Evolutionary conservation across 805 yeast genomes (phyloP).

Genomic region (Metschnikowia sp.): DNA sequence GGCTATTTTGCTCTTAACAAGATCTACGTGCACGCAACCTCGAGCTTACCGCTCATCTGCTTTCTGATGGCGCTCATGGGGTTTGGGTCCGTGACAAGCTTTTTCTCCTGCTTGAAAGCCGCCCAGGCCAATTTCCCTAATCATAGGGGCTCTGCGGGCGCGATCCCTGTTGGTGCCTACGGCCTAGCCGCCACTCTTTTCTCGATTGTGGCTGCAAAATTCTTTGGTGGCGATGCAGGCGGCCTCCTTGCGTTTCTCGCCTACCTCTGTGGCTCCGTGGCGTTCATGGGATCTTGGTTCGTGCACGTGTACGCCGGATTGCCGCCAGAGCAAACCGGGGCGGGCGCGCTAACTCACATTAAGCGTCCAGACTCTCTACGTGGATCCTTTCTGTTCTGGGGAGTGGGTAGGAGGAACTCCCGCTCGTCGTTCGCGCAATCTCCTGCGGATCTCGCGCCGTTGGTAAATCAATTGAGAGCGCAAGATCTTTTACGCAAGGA

Average conservation of each 20-base stretch:
- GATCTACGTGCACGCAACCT: conserved; percentile 41
- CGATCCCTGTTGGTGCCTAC: conserved; percentile 63
- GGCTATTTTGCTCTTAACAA: conserved; percentile 53
- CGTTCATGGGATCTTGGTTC: conserved; percentile 45
- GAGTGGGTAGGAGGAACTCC: conserved; percentile 32
- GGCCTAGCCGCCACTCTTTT: conserved; percentile 70
- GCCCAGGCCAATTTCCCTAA: conserved; percentile 65
- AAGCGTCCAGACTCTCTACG: conserved; percentile 14
- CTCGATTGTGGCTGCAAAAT: conserved; percentile 52
- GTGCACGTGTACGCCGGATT: conserved; percentile 31
- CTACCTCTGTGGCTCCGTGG: conserved; percentile 45
- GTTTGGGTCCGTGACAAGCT: conserved; percentile 63
- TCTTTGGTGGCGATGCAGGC: conserved; percentile 51
- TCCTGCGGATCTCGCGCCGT: conserved; percentile 10
- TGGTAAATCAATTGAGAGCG: conserved; percentile 4
- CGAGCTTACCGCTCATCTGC: conserved; percentile 42
- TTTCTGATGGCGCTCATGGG: conserved; percentile 54
- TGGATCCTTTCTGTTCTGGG: conserved; percentile 42
- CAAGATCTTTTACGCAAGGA: conserved; percentile 6
- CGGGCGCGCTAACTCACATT: background rate
- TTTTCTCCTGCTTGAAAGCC: conserved; percentile 54
- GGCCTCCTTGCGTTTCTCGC: conserved; percentile 56
- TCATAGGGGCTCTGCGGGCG: conserved; percentile 67
- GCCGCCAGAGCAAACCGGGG: conserved; percentile 1
- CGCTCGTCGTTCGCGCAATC: conserved; percentile 10